These are phyloP conservation scores for Salix brachista DNA, from an alignment of 345 rosid species.

Conservation along the genomic window DNA sequence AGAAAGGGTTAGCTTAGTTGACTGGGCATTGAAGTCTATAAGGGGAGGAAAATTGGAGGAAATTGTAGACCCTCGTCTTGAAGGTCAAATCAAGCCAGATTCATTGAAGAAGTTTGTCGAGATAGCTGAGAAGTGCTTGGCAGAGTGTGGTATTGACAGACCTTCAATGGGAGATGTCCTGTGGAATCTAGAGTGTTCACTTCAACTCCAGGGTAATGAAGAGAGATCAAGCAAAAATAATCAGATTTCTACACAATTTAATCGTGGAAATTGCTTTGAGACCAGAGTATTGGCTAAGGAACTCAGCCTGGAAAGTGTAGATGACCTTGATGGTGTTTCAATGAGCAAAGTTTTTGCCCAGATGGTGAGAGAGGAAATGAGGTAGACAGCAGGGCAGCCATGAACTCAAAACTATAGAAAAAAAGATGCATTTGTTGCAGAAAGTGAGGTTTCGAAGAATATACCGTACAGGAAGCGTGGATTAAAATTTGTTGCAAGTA, in stretches of 20 bases:
- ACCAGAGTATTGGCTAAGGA: slow-evolving; percentile 20
- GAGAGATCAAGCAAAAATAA: slow-evolving; percentile 20
- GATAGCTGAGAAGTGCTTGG: slow-evolving; percentile 61
- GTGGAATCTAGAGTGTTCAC: slow-evolving; percentile 66
- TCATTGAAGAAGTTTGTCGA: slow-evolving; percentile 50
- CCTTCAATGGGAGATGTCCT: slow-evolving; percentile 67
- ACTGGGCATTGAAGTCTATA: slow-evolving; percentile 47
- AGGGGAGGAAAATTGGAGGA: slow-evolving; percentile 39
- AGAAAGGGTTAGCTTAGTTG: slow-evolving; percentile 51
- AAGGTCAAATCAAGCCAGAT: slow-evolving; percentile 40
- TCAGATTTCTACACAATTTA: slow-evolving; percentile 3
- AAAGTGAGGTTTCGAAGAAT: background rate
- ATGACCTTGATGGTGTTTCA: slow-evolving; percentile 45
- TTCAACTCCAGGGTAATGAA: slow-evolving; percentile 41
- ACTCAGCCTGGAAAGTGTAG: slow-evolving; percentile 31
- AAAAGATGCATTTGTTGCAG: background rate
- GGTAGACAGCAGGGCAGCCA: slow-evolving; percentile 18
- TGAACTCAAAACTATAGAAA: background rate
- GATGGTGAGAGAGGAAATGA: slow-evolving; percentile 54
- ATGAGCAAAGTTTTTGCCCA: slow-evolving; percentile 65
- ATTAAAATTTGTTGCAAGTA: slow-evolving; percentile 3
- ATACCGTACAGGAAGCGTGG: background rate
- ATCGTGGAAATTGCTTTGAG: slow-evolving; percentile 21
- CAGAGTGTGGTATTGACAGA: slow-evolving; percentile 36
- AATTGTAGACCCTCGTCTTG: slow-evolving; percentile 44